Evolutionary conservation across 352 stramenopile species (phyloP), one percentile per base, ranked within the genome.

Genomic region (Phytophthora colocasiae): DNA sequence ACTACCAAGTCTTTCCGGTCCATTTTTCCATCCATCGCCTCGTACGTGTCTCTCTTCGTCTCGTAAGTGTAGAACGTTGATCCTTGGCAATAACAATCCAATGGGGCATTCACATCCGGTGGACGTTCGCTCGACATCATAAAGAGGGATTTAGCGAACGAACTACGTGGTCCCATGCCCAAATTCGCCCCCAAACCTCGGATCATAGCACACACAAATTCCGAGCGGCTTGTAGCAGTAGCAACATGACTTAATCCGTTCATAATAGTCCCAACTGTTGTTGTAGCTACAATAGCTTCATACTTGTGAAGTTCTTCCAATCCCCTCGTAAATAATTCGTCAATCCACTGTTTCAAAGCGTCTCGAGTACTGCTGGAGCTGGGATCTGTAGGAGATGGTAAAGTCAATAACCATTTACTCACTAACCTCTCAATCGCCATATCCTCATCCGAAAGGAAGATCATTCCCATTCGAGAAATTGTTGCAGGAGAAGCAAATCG

Each of bases 381-480:
- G 24, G 41, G 40, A 14, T 76, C 68, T 0, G 41, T 38, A 3
- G 49, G 44, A 26, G 66, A 48, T 38, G 72, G 59, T 1, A 80
- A 68, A 19, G 72, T 72, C 5, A 90, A 75, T 14, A 97, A 49
- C 91, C 90, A 97, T 54, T 92, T 91, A 46, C 75, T 89, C 47
- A 97, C 80, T 5, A 96, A 62, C 3, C 87, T 78, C 52, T 91
- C 74, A 39, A 95, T 76, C 31, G 83, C 85, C 43, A 93, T 95
- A 57, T 94, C 81, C 62, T 99, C 92, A 29, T 99, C 95, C 0
- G 81, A 97, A 12, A 99, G 73, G 71, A 98, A 99, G 58, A 99
- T 98, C 95, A 99, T 99, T 2, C 96, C 96, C 91, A 98, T 98
- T 58, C 96, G 80, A 11, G 92, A 98, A 41, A 99, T 96, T 1